Conservation (phyloP, 1,139 yeast genomes). For the Suhomyces atakaporum region DNA sequence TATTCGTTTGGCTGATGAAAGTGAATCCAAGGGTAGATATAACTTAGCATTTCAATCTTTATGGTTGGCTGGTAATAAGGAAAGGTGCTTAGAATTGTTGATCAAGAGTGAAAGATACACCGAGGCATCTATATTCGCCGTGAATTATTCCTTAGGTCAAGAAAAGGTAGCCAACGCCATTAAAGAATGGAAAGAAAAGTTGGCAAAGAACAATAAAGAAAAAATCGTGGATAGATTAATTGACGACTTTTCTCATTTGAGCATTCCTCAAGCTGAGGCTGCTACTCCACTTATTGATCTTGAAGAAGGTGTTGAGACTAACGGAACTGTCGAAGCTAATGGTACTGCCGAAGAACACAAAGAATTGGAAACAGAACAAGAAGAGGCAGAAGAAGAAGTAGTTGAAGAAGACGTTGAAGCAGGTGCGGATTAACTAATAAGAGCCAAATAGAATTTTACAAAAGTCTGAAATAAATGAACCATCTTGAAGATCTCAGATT, state of each 20-base stretch:
- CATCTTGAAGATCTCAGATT: slow-evolving; percentile 8
- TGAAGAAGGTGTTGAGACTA: slow-evolving; percentile 15
- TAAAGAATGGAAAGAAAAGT: slow-evolving; percentile 64
- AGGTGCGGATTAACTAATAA: slow-evolving; percentile 4
- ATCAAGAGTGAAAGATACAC: slow-evolving; percentile 69
- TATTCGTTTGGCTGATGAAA: slow-evolving; percentile 59
- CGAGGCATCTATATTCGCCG: slow-evolving; percentile 83
- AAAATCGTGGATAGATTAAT: slow-evolving; percentile 63
- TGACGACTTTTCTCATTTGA: slow-evolving; percentile 35
- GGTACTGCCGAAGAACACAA: slow-evolving; percentile 21
- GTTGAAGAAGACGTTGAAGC: slow-evolving; percentile 14
- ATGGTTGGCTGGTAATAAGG: slow-evolving; percentile 80
- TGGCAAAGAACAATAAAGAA: slow-evolving; percentile 53
- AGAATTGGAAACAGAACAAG: slow-evolving; percentile 12
- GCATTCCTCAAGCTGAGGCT: slow-evolving; percentile 14
- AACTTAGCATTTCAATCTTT: slow-evolving; percentile 91
- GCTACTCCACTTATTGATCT: slow-evolving; percentile 34
- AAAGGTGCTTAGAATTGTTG: slow-evolving; percentile 65
- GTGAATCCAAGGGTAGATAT: slow-evolving; percentile 72
- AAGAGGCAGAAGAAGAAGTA: slow-evolving; percentile 16
- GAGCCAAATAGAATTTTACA: slow-evolving; percentile 5
- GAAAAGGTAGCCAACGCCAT: slow-evolving; percentile 48
- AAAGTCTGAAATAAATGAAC: slow-evolving; percentile 2
- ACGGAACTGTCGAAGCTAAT: slow-evolving; percentile 10
- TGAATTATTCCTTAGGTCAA: slow-evolving; percentile 65